Conservation (phyloP, 768 basidiomycete genomes). For the Boletus rubescentipes region DNA sequence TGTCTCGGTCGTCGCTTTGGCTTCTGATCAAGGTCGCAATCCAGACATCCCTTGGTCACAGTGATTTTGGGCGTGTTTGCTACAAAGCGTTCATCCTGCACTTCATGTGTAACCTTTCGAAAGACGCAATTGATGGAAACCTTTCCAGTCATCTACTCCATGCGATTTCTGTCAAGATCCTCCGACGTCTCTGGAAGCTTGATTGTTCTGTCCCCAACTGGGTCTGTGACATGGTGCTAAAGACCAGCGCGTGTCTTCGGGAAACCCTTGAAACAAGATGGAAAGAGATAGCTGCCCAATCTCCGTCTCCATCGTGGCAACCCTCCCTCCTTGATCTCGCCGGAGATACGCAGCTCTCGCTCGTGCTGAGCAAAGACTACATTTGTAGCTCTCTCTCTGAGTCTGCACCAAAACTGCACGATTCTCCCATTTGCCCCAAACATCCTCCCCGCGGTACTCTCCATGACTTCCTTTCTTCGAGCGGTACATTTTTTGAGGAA, state of each 20-base stretch:
- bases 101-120: background rate
- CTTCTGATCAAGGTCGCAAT: background rate
- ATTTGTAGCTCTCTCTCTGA: background rate
- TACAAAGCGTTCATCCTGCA: background rate
- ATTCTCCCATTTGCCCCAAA: background rate
- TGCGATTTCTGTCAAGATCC: background rate
- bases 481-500: conserved; percentile 7
- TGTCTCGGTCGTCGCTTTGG: background rate
- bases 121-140: background rate
- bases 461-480: background rate
- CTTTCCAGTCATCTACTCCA: background rate
- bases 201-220: background rate
- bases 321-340: background rate
- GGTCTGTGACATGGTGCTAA: background rate
- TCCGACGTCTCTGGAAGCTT: background rate
- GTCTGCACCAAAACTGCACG: background rate
- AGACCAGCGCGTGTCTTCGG: background rate
- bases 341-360: background rate
- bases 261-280: background rate
- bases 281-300: background rate
- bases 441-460: conserved; percentile 7
- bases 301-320: background rate
- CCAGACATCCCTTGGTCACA: background rate
- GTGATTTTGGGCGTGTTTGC: background rate
- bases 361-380: background rate